These are phyloP conservation scores for Prunella vulgaris DNA, from an alignment of 257 asterid genomes.

Conservation along the genomic window DNA sequence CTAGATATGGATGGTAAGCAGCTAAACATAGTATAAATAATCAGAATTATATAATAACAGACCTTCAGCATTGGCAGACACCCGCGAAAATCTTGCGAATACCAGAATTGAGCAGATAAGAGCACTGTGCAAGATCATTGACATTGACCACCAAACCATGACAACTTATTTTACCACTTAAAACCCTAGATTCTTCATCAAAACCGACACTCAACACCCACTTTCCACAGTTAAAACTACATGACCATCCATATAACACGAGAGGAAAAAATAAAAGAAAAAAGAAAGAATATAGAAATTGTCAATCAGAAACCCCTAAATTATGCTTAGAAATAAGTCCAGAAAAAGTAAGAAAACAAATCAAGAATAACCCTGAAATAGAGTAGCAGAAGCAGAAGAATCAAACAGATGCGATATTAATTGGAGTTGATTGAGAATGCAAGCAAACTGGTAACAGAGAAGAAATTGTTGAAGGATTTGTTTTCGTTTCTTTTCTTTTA, in stretches of 20 bases:
- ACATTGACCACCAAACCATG: conserved; percentile 64
- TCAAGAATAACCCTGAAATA: neutral
- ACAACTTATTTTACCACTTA: conserved; percentile 14
- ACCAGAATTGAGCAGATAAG: conserved; percentile 40
- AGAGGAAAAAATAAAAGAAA: neutral
- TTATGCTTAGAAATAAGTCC: neutral
- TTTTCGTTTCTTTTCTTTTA: neutral
- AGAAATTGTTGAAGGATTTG: neutral
- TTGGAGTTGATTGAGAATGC: conserved; percentile 20
- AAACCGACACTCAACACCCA: conserved; percentile 20
- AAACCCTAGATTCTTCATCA: conserved; percentile 29
- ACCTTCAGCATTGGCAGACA: conserved; percentile 88
- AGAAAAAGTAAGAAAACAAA: conserved; percentile 7
- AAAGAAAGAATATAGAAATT: neutral
- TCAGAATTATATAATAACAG: neutral
- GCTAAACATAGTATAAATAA: neutral
- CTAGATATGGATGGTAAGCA: neutral
- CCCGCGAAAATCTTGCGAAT: conserved; percentile 40
- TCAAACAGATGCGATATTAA: neutral
- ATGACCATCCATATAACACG: conserved; percentile 7
- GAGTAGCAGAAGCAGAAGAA: conserved; percentile 18
- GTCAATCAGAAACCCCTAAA: neutral
- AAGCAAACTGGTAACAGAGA: conserved; percentile 3
- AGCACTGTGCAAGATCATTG: conserved; percentile 39
- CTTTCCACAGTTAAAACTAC: conserved; percentile 16